Base-by-base conservation (phyloP, 306 rosid species). In the Oxytropis ochrocephala region DNA sequence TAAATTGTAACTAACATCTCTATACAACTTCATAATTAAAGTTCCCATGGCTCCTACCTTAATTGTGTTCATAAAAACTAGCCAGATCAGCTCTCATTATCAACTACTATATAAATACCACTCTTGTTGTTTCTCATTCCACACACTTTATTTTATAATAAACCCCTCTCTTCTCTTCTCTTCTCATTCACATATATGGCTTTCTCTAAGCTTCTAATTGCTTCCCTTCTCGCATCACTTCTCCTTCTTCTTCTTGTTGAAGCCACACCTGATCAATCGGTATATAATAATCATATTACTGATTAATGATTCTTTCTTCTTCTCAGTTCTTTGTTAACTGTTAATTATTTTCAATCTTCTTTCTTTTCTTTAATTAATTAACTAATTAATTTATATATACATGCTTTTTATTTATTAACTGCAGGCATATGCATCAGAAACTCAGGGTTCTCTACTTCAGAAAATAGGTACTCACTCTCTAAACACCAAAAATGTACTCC, bases 41-140 rank as follows among this genome's bases (percentile, higher is more conserved):
- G n/a, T n/a, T n/a, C n/a, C n/a, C n/a, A n/a, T n/a, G n/a, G n/a
- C n/a, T n/a, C n/a, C n/a, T n/a, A 8, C 10, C 11, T 33, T 33
- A 33, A 33, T 33, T 59, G 46, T 59, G 29, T 59, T 55, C 16
- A 32, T 57, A 7, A 1, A 24, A n/a, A n/a, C n/a, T n/a, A 1
- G 29, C 29, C 3, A 24, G 38, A 33, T n/a, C n/a, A n/a, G 27
- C 57, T 41, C 50, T 29, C 14, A 51, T 65, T 60, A 11, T 43
- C 2, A 8, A 41, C 10, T 1, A 14, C 88, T 88, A 91, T 91
- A 88, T n/a, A n/a, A 84, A 88, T 90, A 86, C 43, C n/a, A n/a
- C 57, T 43, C 70, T 60, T 41, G 52, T 32, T 54, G 47, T 16
- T 72, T 63, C 53, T 77, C 69, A 47, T 3, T 41, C 43, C 43